Conservation (phyloP, 2,329 filamentous ascomycete species). For the Colletotrichum abscissum region DNA sequence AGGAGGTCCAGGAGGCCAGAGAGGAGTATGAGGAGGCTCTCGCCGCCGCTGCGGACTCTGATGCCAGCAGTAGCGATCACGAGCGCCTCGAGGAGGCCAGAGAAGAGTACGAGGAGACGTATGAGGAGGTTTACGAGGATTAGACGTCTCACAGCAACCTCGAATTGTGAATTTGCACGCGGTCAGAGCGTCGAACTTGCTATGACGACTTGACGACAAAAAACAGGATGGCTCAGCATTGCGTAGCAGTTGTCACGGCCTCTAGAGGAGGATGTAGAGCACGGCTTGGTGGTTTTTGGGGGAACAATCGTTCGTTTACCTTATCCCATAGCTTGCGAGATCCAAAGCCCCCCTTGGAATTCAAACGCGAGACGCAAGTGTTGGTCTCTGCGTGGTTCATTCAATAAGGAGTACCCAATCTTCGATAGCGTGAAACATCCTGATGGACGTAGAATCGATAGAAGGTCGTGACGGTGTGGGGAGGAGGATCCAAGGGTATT, state of each 20-base stretch:
- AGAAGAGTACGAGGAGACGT: constrained; percentile 61
- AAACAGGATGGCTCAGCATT: constrained; percentile 26
- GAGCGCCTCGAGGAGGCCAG: constrained; percentile 64
- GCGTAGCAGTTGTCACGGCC: constrained; percentile 27
- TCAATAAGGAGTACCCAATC: neutral
- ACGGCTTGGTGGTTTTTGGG: constrained; percentile 18
- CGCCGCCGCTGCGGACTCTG: constrained; percentile 51
- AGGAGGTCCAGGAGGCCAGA: constrained; percentile 54
- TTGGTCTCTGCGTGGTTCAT: constrained; percentile 11
- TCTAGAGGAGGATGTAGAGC: constrained; percentile 4
- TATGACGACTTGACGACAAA: constrained; percentile 30
- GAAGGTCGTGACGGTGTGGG: neutral
- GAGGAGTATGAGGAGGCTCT: constrained; percentile 57
- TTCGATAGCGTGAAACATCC: constrained; percentile 1
- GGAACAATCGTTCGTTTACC: constrained; percentile 14
- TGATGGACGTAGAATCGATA: neutral
- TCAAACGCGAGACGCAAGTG: constrained; percentile 20
- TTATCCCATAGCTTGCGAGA: constrained; percentile 5
- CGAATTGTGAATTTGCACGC: constrained; percentile 1
- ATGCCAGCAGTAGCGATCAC: constrained; percentile 62
- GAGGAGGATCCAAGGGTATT: neutral
- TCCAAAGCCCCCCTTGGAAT: constrained; percentile 12
- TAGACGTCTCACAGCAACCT: neutral
- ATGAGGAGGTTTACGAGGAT: constrained; percentile 54
- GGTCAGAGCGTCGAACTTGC: constrained; percentile 9